Conservation (phyloP, 2,329 filamentous ascomycete species). For the Zalaria obscura region DNA sequence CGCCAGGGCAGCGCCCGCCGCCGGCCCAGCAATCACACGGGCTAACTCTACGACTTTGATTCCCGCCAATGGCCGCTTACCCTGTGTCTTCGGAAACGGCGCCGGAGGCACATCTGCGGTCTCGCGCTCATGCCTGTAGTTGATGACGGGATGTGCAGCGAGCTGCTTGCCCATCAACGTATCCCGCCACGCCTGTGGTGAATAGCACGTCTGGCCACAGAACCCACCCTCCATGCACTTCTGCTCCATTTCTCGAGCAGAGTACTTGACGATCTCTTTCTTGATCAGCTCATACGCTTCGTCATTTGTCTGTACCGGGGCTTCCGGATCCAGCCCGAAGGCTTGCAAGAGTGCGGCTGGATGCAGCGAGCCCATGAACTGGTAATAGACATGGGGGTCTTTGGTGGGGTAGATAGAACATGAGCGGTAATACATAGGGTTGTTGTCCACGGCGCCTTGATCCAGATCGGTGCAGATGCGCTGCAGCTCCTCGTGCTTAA, state of each 20-base stretch:
- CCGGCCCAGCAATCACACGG: constrained; percentile 4
- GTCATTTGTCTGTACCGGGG: constrained; percentile 13
- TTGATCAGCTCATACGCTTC: constrained; percentile 20
- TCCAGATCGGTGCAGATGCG: constrained; percentile 16
- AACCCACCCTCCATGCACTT: constrained; percentile 26
- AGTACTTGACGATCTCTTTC: constrained; percentile 18
- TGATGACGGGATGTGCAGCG: constrained; percentile 28
- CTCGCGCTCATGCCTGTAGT: constrained; percentile 17
- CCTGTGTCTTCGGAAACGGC: constrained; percentile 5
- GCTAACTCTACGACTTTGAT: constrained; percentile 4
- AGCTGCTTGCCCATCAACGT: constrained; percentile 30
- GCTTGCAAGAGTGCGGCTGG: constrained; percentile 27
- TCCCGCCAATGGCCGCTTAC: constrained; percentile 6
- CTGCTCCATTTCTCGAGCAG: constrained; percentile 28
- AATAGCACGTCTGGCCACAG: constrained; percentile 31
- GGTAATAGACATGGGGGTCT: constrained; percentile 36
- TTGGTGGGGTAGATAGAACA: constrained; percentile 29
- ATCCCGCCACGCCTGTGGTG: constrained; percentile 28
- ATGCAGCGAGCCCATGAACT: constrained; percentile 36
- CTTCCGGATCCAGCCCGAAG: constrained; percentile 29
- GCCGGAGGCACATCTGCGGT: constrained; percentile 4
- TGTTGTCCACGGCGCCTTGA: constrained; percentile 3
- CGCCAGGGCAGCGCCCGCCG: constrained; percentile 1
- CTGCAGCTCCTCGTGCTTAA: constrained; percentile 8
- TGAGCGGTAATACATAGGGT: constrained; percentile 23